phyloP scores from a whole-genome alignment of 2,329 filamentous ascomycete species.

The Xylariales sp. region DNA sequence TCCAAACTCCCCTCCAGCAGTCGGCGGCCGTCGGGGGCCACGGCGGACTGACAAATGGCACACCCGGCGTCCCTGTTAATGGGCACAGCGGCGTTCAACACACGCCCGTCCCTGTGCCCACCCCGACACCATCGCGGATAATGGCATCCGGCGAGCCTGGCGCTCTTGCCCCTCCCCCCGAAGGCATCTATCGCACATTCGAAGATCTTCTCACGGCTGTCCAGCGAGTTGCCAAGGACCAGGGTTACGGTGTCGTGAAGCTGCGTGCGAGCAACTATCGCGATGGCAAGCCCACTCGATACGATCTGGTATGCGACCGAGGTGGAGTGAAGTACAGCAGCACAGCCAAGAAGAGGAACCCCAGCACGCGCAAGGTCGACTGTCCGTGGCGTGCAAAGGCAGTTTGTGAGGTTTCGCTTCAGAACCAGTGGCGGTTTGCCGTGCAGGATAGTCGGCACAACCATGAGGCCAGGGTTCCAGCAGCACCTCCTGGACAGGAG shows the following conservation, averaged over 20 bases:
- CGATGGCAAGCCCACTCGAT: slow-evolving; percentile 57
- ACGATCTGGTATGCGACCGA: slow-evolving; percentile 59
- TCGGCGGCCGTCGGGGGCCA: slow-evolving; percentile 26
- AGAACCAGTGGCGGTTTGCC: slow-evolving; percentile 61
- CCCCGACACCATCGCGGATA: slow-evolving; percentile 7
- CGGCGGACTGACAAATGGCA: slow-evolving; percentile 16
- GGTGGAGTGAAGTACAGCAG: slow-evolving; percentile 62
- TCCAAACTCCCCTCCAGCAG: slow-evolving; percentile 20
- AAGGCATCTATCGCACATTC: slow-evolving; percentile 56
- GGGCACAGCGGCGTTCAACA: slow-evolving; percentile 8
- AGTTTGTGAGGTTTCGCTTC: slow-evolving; percentile 58
- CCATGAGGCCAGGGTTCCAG: slow-evolving; percentile 54
- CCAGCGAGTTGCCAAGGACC: slow-evolving; percentile 56
- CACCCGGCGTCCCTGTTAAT: slow-evolving; percentile 18
- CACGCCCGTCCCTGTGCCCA: slow-evolving; percentile 10
- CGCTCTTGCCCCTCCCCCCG: slow-evolving; percentile 49
- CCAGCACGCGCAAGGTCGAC: slow-evolving; percentile 60
- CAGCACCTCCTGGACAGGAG: slow-evolving; percentile 51
- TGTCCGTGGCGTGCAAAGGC: slow-evolving; percentile 61
- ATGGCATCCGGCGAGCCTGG: slow-evolving; percentile 14
- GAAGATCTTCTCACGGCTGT: slow-evolving; percentile 55
- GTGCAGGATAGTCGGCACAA: slow-evolving; percentile 58
- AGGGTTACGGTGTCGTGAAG: slow-evolving; percentile 60
- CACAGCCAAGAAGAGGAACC: slow-evolving; percentile 61
- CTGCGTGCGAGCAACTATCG: slow-evolving; percentile 60